Conservation (phyloP, 2,329 filamentous ascomycete genomes). For the Westerdykella aurantiaca region DNA sequence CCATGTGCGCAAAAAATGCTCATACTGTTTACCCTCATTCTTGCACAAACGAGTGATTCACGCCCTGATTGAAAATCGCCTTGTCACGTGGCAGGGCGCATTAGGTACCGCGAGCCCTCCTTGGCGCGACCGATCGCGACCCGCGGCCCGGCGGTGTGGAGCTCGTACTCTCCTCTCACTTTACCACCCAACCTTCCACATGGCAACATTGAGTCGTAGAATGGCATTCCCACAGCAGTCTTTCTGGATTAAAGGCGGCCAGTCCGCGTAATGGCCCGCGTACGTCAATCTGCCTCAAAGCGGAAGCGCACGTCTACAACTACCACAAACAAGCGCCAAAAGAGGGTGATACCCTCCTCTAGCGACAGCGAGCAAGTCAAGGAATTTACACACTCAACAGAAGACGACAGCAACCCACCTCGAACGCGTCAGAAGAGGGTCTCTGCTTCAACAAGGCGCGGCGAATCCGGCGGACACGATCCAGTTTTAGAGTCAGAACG, state of each 20-base stretch:
- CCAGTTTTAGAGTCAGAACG: too few relatives aligned
- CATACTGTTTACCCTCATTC: slow-evolving; percentile 45
- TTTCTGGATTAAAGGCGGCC: background rate
- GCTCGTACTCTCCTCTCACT: background rate
- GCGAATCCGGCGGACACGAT: too few relatives aligned
- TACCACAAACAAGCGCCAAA: background rate
- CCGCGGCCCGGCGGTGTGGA: background rate
- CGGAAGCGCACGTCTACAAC: background rate
- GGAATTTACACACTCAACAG: too few relatives aligned
- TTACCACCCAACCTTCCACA: background rate
- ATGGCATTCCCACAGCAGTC: background rate
- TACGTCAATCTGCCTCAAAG: background rate
- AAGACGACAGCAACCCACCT: background rate
- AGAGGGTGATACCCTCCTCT: background rate
- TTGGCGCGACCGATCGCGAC: slow-evolving; percentile 32
- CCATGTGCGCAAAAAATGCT: too few relatives aligned
- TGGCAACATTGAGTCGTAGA: background rate
- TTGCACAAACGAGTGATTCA: slow-evolving; percentile 42
- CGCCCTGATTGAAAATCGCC: slow-evolving; percentile 41
- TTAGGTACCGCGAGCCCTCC: slow-evolving; percentile 49
- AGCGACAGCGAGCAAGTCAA: too few relatives aligned
- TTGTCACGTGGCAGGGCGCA: slow-evolving; percentile 60
- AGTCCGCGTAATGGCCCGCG: background rate
- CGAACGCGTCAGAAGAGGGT: background rate
- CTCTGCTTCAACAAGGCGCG: too few relatives aligned